phyloP scores from a whole-genome alignment of 176 grass and related monocot species.

The Metroxylon sagu region DNA sequence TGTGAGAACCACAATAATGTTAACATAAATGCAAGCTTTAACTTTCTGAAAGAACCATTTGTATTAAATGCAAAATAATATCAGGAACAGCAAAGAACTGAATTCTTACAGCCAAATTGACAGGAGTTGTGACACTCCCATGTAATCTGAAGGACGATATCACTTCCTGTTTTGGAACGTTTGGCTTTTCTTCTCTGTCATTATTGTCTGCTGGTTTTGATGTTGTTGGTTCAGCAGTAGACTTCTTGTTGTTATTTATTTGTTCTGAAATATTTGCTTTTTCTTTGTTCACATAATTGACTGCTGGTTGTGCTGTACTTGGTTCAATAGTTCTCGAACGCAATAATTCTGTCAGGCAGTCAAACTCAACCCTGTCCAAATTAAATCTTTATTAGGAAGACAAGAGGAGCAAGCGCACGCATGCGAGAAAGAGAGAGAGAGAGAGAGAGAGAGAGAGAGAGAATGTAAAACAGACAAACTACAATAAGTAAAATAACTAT shows the following conservation, averaged over 20 bases:
- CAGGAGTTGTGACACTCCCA: neutral
- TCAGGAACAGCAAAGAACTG: neutral
- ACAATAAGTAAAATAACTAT: too few relatives aligned
- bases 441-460: too few relatives aligned
- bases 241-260: neutral
- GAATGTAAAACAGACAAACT: too few relatives aligned
- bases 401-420: too few relatives aligned
- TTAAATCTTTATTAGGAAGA: neutral
- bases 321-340: constrained; percentile 40
- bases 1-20: too few relatives aligned
- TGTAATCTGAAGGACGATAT: neutral
- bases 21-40: neutral
- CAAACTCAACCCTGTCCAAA: constrained; percentile 43
- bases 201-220: neutral
- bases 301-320: constrained; percentile 14
- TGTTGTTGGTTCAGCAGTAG: neutral
- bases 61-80: constrained; percentile 8
- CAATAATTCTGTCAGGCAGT: constrained; percentile 41
- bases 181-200: neutral
- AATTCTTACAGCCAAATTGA: neutral
- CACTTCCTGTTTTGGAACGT: neutral
- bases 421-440: too few relatives aligned
- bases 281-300: constrained; percentile 23
- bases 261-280: neutral
- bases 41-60: neutral